Evolutionary conservation across 2,329 filamentous ascomycete species (phyloP).

Genomic region (Fusarium falciforme): DNA sequence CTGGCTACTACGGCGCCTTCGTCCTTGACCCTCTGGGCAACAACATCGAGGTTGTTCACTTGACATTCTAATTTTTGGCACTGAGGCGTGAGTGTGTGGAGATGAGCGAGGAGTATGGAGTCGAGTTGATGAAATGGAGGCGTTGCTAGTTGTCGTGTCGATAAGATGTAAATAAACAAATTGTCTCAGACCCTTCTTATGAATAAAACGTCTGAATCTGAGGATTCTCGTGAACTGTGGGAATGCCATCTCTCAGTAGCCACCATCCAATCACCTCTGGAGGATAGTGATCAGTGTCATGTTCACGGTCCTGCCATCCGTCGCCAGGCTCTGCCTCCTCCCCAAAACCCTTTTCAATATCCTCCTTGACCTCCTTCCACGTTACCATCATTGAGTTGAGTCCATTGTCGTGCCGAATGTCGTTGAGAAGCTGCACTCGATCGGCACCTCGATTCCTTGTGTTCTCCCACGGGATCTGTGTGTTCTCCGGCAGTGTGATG

Average conservation of each 20-base stretch:
- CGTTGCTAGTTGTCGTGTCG: not conserved
- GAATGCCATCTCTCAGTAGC: slow-evolving; percentile 16
- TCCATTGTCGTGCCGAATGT: not conserved
- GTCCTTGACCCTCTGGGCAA: slow-evolving; percentile 63
- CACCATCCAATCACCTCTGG: slow-evolving; percentile 5
- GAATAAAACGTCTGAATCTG: not conserved
- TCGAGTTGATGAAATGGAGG: not conserved
- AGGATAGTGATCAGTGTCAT: not conserved
- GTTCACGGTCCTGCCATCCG: not conserved
- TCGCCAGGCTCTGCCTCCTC: not conserved
- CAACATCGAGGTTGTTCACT: slow-evolving; percentile 61
- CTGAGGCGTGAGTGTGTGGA: not conserved
- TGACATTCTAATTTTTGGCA: slow-evolving; percentile 14
- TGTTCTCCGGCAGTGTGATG: slow-evolving; percentile 29
- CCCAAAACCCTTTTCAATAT: slow-evolving; percentile 30
- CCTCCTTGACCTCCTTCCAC: slow-evolving; percentile 30
- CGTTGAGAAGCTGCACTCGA: slow-evolving; percentile 1
- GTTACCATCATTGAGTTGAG: slow-evolving; percentile 15
- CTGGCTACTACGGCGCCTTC: slow-evolving; percentile 63
- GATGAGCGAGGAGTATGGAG: not conserved
- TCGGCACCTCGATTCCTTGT: slow-evolving; percentile 12
- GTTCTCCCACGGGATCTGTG: slow-evolving; percentile 42
- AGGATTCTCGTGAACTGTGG: slow-evolving; percentile 11
- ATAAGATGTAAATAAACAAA: not conserved
- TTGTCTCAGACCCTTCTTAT: not conserved